phyloP scores from a whole-genome alignment of 305 asterid genomes.

The Petunia hybrid region DNA sequence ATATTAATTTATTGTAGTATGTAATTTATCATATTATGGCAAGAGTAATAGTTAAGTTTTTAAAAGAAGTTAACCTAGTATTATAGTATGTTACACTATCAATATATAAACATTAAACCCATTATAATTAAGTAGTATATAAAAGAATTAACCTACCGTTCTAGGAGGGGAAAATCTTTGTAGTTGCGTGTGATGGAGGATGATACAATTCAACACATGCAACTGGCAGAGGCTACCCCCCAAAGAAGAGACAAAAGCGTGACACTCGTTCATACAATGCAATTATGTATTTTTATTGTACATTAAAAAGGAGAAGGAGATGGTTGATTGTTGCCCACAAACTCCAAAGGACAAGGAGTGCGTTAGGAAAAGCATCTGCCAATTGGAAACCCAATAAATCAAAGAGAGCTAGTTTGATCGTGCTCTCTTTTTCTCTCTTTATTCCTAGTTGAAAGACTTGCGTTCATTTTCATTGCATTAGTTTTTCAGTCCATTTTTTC shows the following conservation, averaged over 20 bases:
- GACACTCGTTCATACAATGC: neutral
- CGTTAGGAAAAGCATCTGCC: neutral
- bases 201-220: neutral
- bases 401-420: neutral
- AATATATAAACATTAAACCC: too few relatives aligned
- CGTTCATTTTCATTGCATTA: neutral
- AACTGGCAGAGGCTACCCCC: neutral
- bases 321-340: slow-evolving; percentile 10
- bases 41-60: too few relatives aligned
- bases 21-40: too few relatives aligned
- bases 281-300: neutral
- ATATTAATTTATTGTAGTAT: too few relatives aligned
- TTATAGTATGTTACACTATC: too few relatives aligned
- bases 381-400: neutral
- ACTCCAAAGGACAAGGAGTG: slow-evolving; percentile 5
- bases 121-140: neutral
- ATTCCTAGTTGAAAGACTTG: neutral
- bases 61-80: too few relatives aligned
- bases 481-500: neutral
- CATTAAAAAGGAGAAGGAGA: neutral
- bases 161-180: neutral
- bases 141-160: neutral
- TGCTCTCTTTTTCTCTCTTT: neutral
- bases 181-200: neutral
- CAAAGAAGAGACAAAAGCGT: neutral